Base-by-base conservation (phyloP, 225 moss, liverwort and hornwort species). In the Physcomitrellopsis africana region DNA sequence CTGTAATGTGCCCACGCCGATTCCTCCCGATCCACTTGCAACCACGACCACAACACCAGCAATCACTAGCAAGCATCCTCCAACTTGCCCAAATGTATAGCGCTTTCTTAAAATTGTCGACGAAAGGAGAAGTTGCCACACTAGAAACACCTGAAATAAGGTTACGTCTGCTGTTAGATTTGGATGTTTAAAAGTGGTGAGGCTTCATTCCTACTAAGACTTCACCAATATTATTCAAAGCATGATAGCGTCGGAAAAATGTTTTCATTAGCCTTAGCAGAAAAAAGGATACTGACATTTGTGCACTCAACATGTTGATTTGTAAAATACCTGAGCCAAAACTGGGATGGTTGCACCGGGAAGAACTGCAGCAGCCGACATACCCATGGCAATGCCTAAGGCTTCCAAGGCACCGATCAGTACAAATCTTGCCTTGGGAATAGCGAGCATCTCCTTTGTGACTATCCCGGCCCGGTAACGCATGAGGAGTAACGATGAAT, bases 41-140 rank as follows among this genome's bases (percentile, higher is more conserved):
- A 96, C 91, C 67, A 96, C 96, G 43, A 89, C 70, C 11, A 96
- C 77, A 26, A 94, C 94, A 46, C 96, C 96, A 1, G 82, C 52
- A 54, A 92, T 82, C 76, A 96, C 96, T 70, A 96, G 78, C 79
- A 94, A 72, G 76, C 92, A 94, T 7, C 96, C 94, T 59, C 77
- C 81, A 72, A 96, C 72, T 81, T 96, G 94, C 29, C 87, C 91
- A 17, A 74, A 69, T 17, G 94, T 85, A 77, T 96, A 96, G 53
- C 89, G 79, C 68, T 89, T 88, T 11, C 82, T 79, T 43, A 96
- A 57, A 75, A 96, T 79, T 44, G 82, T 76, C 46, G 84, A 83
- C 60, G 96, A 96, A 42, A 96, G 89, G 44, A 96, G 44, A 73
- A 96, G 85, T 72, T 94, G 94, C 96, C 96, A 96, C 16, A 96